A percentile compares a stretch with the other conserved stretches of the same genome.
Conservation (phyloP, 352 stramenopile species). For the Albugo laibachii region DNA sequence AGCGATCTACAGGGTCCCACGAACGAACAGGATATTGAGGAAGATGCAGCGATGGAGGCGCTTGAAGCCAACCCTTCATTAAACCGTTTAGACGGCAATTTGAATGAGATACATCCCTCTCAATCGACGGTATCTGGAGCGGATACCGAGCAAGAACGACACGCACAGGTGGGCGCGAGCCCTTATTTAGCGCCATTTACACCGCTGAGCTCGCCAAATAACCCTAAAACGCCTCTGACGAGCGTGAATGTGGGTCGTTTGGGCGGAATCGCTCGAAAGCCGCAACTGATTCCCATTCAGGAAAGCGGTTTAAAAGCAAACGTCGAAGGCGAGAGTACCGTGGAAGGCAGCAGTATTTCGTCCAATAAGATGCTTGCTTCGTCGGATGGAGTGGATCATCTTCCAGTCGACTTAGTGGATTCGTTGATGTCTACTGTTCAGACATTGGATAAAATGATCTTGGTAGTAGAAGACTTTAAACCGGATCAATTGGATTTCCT, state of each 20-base stretch:
- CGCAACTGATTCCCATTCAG: slow-evolving; percentile 32
- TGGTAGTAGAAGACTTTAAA: slow-evolving; percentile 35
- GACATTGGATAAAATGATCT: slow-evolving; percentile 40
- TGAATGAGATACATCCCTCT: not conserved
- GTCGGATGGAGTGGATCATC: slow-evolving; percentile 37
- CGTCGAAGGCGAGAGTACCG: not conserved
- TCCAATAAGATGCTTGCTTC: slow-evolving; percentile 8
- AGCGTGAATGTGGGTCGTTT: slow-evolving; percentile 11
- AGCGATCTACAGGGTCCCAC: slow-evolving; percentile 7
- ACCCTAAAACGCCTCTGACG: slow-evolving; percentile 26
- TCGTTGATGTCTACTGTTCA: slow-evolving; percentile 31
- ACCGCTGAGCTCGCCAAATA: slow-evolving; percentile 30
- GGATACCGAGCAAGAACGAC: not conserved
- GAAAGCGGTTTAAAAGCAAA: slow-evolving; percentile 7
- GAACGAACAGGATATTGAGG: slow-evolving; percentile 2
- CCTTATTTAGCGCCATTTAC: slow-evolving; percentile 51
- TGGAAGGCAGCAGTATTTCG: not conserved
- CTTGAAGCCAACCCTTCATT: not conserved
- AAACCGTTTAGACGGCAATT: not conserved
- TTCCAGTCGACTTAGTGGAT: slow-evolving; percentile 33
- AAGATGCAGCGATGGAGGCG: slow-evolving; percentile 1
- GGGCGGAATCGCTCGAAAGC: slow-evolving; percentile 14
- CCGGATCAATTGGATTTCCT: slow-evolving; percentile 36
- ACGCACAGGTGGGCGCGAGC: slow-evolving; percentile 32
- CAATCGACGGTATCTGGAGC: not conserved